A percentile compares a stretch with the other conserved stretches of the same genome.
Conservation (phyloP, 2,329 filamentous ascomycete species). For the Cladosporium velox region DNA sequence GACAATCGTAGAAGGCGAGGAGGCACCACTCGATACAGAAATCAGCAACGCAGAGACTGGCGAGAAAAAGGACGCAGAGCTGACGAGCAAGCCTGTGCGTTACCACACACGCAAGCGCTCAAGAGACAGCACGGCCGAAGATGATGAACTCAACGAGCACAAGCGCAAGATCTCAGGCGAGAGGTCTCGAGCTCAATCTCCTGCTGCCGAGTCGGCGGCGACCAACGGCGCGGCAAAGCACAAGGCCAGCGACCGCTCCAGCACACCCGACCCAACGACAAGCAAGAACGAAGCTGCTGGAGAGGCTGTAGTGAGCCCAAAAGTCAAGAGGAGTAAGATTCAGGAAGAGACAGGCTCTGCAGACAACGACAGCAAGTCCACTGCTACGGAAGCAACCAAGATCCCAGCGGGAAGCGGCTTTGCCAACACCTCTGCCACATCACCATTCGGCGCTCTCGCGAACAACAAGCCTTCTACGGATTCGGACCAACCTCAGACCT, state of each 20-base stretch:
- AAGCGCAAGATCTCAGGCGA: constrained; percentile 39
- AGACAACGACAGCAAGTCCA: constrained; percentile 32
- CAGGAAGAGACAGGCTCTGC: constrained; percentile 25
- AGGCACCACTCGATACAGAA: not conserved
- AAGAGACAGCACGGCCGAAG: constrained; percentile 44
- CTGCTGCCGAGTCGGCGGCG: constrained; percentile 23
- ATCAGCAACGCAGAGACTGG: constrained; percentile 25
- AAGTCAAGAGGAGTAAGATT: constrained; percentile 49
- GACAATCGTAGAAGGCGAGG: constrained; percentile 1
- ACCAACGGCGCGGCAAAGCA: constrained; percentile 5
- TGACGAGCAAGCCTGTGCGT: constrained; percentile 26
- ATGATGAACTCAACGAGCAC: constrained; percentile 36
- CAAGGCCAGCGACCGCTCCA: constrained; percentile 9
- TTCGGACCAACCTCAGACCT: constrained; percentile 39
- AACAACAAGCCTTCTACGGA: constrained; percentile 36
- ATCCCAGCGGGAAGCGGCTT: constrained; percentile 46
- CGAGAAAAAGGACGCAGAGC: constrained; percentile 26
- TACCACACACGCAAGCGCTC: constrained; percentile 50
- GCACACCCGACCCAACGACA: constrained; percentile 3
- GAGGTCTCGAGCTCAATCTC: constrained; percentile 27
- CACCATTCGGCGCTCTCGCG: constrained; percentile 51
- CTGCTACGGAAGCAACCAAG: constrained; percentile 25
- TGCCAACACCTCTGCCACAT: constrained; percentile 47
- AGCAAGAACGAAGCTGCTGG: constrained; percentile 28
- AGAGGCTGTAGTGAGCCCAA: constrained; percentile 41